A percentile compares a stretch with the other conserved stretches of the same genome.
These are phyloP conservation scores for Aspergillus taichungensis DNA, from an alignment of 495 filamentous ascomycete genomes.

Conservation along the genomic window DNA sequence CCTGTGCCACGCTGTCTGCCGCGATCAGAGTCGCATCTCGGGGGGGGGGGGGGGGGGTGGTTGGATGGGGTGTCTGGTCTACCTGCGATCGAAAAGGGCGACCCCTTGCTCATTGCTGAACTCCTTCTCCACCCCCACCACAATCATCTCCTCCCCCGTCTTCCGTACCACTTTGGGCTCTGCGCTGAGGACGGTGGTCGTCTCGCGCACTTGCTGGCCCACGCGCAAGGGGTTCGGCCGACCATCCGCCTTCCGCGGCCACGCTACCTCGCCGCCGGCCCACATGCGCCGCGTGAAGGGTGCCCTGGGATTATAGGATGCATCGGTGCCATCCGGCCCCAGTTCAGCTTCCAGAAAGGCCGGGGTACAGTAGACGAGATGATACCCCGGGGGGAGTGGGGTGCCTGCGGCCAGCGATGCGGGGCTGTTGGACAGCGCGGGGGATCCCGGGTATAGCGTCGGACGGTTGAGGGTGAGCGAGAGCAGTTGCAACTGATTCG, in stretches of 20 bases:
- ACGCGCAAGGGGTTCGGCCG: slow-evolving; percentile 36
- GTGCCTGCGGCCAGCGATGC: slow-evolving; percentile 23
- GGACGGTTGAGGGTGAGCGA: slow-evolving; percentile 44
- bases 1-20: too few species aligned
- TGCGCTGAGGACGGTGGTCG: slow-evolving; percentile 43
- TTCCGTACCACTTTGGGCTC: slow-evolving; percentile 42
- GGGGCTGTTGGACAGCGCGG: slow-evolving; percentile 23
- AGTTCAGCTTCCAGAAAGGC: slow-evolving; percentile 44
- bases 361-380: slow-evolving; percentile 65
- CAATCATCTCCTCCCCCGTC: slow-evolving; percentile 55
- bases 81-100: slow-evolving; percentile 47
- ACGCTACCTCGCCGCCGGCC: slow-evolving; percentile 60
- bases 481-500: slow-evolving; percentile 51
- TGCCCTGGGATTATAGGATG: slow-evolving; percentile 52
- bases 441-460: slow-evolving; percentile 22
- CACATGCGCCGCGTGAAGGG: slow-evolving; percentile 69
- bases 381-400: slow-evolving; percentile 55
- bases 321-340: slow-evolving; percentile 63
- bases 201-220: slow-evolving; percentile 47
- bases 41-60: too few species aligned
- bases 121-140: slow-evolving; percentile 55
- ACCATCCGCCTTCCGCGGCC: slow-evolving; percentile 29
- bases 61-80: neutral
- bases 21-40: too few species aligned
- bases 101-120: slow-evolving; percentile 43